Base-by-base conservation (phyloP, 2,329 filamentous ascomycete genomes). In the Exophiala calicioides region DNA sequence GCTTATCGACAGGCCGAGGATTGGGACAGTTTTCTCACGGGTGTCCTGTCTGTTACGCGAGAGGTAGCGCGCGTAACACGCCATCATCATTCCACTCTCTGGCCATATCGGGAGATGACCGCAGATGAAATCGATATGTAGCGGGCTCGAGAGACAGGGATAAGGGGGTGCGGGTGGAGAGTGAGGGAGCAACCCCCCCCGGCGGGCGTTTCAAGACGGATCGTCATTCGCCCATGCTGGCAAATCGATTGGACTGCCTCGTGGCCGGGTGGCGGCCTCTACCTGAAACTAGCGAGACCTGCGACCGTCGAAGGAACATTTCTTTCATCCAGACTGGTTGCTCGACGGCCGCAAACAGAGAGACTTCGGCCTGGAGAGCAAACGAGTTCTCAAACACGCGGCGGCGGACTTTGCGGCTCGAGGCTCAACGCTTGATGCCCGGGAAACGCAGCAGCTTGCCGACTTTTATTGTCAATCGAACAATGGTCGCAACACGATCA, bases 261-360 rank as follows among this genome's bases (percentile, higher is more conserved):
- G 50, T 53, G 50, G 50, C 37, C 29, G 13, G 24, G 31, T 32
- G 47, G 38, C 23, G 16, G 34, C 38, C 8, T 9, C 13, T 29
- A 27, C 15, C 34, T 50, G 51, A 45, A 47, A 50, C 51, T 50
- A 50, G 46, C 47, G 47, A 53, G 33, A 47, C 40, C 34, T 53
- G 47, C 47, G 46, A 47, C 48, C 18, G 18, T 12, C 18, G 33
- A 36, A 15, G 5, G 33, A 21, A n/a, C n/a, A n/a, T n/a, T n/a
- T n/a, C n/a, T n/a, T n/a, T n/a, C n/a, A n/a, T n/a, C n/a, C n/a
- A n/a, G n/a, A n/a, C 30, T 32, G 30, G 13, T 6, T 32, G 30
- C 8, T 32, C 7, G 30, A 13, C 24, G 12, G 24, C 7, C 7
- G 12, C 24, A 27, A 27, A 27, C 24, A 27, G 12, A 27, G 24